A percentile compares a stretch with the other conserved stretches of the same genome.
These are phyloP conservation scores for Epicoccum nigrum DNA, from an alignment of 2,329 filamentous ascomycete species.

Conservation along the genomic window DNA sequence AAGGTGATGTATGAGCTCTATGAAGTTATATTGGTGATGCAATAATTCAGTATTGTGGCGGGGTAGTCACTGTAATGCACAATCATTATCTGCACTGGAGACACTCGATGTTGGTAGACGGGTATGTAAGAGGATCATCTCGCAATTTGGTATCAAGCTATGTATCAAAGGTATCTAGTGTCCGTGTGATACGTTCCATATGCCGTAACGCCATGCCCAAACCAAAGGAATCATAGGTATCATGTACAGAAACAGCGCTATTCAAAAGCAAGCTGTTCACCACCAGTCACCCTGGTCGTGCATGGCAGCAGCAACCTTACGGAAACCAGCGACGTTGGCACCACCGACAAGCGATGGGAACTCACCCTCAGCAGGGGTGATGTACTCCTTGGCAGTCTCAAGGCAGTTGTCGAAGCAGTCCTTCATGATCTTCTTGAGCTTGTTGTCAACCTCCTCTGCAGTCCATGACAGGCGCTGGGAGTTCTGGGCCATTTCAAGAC, in stretches of 20 bases:
- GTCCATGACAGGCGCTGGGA: conserved; percentile 86
- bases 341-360: conserved; percentile 90
- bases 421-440: conserved; percentile 95
- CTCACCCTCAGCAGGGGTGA: conserved; percentile 77
- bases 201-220: conserved; percentile 30
- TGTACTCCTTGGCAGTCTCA: conserved; percentile 87
- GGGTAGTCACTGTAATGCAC: too few relatives aligned
- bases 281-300: conserved; percentile 97
- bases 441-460: conserved; percentile 84
- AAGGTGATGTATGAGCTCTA: not conserved
- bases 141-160: conserved; percentile 18
- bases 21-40: conserved; percentile 1
- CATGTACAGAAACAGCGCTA: conserved; percentile 25
- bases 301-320: conserved; percentile 95
- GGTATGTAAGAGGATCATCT: too few relatives aligned
- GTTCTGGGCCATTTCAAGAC: conserved; percentile 99
- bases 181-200: conserved; percentile 22
- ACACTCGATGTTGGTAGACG: too few relatives aligned
- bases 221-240: conserved; percentile 33
- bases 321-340: conserved; percentile 96
- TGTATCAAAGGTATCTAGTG: conserved; percentile 30
- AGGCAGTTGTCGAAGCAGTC: conserved; percentile 88
- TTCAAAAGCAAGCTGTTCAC: conserved; percentile 29
- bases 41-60: not conserved
- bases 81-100: too few relatives aligned